These are phyloP conservation scores for Candida tallmaniae DNA, from an alignment of 805 yeast species.

Conservation along the genomic window DNA sequence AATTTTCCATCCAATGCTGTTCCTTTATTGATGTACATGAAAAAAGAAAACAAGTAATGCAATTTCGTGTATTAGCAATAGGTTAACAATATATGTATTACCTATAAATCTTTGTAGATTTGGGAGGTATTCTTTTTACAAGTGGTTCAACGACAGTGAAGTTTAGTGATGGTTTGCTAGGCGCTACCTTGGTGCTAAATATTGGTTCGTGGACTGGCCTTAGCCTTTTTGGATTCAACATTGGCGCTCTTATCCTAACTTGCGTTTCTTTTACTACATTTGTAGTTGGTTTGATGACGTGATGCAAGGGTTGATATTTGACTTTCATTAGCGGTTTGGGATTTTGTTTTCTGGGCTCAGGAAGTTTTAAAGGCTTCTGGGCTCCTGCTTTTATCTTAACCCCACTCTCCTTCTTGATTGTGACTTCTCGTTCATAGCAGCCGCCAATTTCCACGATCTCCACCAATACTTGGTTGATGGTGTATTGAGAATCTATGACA, in stretches of 20 bases:
- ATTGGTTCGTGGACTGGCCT: too few species aligned
- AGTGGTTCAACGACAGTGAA: conserved; percentile 3
- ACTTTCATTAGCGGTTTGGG: neutral
- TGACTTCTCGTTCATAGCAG: conserved; percentile 8
- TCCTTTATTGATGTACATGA: conserved; percentile 51
- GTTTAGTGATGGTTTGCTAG: too few species aligned
- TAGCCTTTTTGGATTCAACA: too few species aligned
- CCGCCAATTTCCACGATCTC: conserved; percentile 7
- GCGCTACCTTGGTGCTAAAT: too few species aligned
- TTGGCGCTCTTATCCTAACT: too few species aligned
- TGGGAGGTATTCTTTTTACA: conserved; percentile 5
- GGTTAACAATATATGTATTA: conserved; percentile 1
- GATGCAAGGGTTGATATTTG: neutral
- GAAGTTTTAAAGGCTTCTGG: conserved; percentile 1
- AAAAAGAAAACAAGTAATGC: too few species aligned
- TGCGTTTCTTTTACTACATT: too few species aligned
- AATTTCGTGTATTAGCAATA: too few species aligned
- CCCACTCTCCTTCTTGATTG: conserved; percentile 3
- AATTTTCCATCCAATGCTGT: conserved; percentile 56
- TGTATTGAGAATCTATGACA: conserved; percentile 9
- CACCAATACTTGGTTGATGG: conserved; percentile 7
- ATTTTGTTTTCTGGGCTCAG: neutral
- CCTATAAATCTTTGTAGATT: conserved; percentile 3
- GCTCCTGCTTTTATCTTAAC: conserved; percentile 2
- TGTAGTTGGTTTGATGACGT: neutral